These are phyloP conservation scores for Tricholoma saponaceum DNA, from an alignment of 768 basidiomycete genomes.

Conservation along the genomic window DNA sequence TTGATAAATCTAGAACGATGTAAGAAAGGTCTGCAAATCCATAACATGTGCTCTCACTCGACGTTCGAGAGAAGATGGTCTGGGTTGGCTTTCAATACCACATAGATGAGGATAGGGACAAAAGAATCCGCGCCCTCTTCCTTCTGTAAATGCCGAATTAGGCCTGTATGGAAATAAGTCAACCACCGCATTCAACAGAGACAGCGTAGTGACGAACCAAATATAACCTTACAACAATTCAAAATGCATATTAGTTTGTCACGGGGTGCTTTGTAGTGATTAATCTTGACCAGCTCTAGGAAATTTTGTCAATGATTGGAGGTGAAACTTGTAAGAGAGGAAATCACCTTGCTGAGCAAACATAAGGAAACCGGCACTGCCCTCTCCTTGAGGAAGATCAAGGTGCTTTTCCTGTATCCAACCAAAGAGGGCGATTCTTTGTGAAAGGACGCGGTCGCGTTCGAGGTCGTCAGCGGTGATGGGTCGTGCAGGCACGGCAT, in stretches of 20 bases:
- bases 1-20: constrained; percentile 74
- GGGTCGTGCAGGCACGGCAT: constrained; percentile 61
- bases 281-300: constrained; percentile 89
- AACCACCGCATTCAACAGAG: constrained; percentile 4
- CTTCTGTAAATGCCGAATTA: constrained; percentile 81
- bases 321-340: not conserved
- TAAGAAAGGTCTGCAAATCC: not conserved
- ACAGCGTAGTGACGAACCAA: constrained; percentile 57
- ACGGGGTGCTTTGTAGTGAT: constrained; percentile 97
- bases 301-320: not conserved
- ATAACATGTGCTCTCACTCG: constrained; percentile 59
- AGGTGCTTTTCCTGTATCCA: constrained; percentile 91
- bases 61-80: constrained; percentile 91
- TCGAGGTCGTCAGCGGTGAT: constrained; percentile 96
- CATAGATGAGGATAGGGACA: constrained; percentile 89
- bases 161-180: constrained; percentile 42
- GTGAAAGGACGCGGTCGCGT: constrained; percentile 83
- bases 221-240: constrained; percentile 99
- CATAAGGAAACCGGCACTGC: constrained; percentile 76
- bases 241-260: constrained; percentile 98
- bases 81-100: constrained; percentile 93
- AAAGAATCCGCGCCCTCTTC: constrained; percentile 94
- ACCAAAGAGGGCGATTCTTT: constrained; percentile 85
- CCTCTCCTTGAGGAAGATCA: constrained; percentile 80
- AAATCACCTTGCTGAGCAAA: constrained; percentile 81